Base-by-base conservation (phyloP, 352 stramenopile species). In the Globisporangium splendens region DNA sequence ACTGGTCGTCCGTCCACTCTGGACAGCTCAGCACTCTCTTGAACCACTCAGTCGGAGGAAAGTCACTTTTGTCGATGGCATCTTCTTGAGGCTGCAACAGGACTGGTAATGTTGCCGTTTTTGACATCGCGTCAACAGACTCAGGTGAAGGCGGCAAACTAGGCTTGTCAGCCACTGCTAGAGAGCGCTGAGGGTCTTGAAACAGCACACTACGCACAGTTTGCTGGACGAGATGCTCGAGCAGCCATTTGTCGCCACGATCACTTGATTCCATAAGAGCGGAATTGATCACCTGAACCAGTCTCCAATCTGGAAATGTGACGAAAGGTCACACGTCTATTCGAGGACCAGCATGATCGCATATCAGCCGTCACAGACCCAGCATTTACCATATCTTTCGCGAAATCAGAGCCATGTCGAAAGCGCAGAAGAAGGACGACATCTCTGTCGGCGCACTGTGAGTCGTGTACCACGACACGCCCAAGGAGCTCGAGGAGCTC, bases 401-500 rank as follows among this genome's bases (percentile, higher is more conserved):
- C 7, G 28, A 35, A 35, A 6, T 8, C 28, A 35, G 28, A 35
- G 21, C 20, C 46, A 89, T 89, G 80, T 93, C 83, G 21, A 93
- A 91, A 50, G 65, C 79, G 18, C 74, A 70, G 50, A 91, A 91
- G 83, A 91, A 91, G 56, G 84, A 92, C 59, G 82, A 93, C 47
- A 70, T 92, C 5, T 55, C 75, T 1, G 80, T 91, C 11, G 84
- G 84, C 13, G 66, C 66, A 5, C 68, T 93, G 46, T 73, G 78
- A 12, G 72, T 93, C 56, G 72, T 92, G 58, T 88, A 91, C 66
- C 63, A 83, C 48, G 80, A 92, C 61, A 75, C 74, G 5, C 69
- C 75, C 20, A 84, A 81, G 66, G 79, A 92, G 38, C 62, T 92
- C 10, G 73, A 92, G 52, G 83, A 91, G 46, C 62, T 87, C 31